These are phyloP conservation scores for Hirschfeldia incana DNA, from an alignment of 345 rosid species.

Conservation along the genomic window DNA sequence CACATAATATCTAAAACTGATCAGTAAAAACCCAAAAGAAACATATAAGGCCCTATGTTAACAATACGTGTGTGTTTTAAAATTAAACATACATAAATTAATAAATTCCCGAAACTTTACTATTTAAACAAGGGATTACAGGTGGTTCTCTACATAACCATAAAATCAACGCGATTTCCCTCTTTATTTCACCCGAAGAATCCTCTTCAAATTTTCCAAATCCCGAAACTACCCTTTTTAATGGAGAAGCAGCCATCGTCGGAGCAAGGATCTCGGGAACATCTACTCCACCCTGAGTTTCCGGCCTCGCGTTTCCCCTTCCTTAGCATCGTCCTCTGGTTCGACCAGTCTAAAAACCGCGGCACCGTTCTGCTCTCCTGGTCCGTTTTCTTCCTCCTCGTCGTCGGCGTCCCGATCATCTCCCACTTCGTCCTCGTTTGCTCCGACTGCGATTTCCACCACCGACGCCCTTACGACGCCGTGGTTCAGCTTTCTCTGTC, in stretches of 20 bases:
- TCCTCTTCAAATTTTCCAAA: not conserved
- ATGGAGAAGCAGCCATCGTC: constrained; percentile 32
- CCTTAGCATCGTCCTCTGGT: constrained; percentile 36
- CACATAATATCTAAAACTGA: constrained; percentile 25
- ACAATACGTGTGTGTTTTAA: constrained; percentile 10
- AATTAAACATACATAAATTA: not conserved
- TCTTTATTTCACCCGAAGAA: constrained; percentile 2
- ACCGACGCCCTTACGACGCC: constrained; percentile 74
- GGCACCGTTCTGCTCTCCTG: constrained; percentile 62
- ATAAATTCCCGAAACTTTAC: not conserved
- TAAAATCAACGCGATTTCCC: not conserved
- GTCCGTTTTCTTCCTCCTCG: constrained; percentile 67
- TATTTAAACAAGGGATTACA: constrained; percentile 28
- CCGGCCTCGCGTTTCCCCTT: constrained; percentile 21
- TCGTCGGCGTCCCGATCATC: constrained; percentile 59
- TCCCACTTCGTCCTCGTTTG: constrained; percentile 73
- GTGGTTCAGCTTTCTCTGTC: constrained; percentile 76
- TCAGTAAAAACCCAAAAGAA: not conserved
- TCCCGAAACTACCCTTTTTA: constrained; percentile 5
- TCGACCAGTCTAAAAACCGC: constrained; percentile 60
- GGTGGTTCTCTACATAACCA: constrained; percentile 17
- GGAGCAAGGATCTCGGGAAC: constrained; percentile 38
- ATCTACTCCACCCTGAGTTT: constrained; percentile 31
- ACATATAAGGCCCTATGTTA: not conserved
- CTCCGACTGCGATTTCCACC: constrained; percentile 62